These are phyloP conservation scores for Aureobasidium sp. DNA, from an alignment of 2,329 filamentous ascomycete species.

Conservation along the genomic window DNA sequence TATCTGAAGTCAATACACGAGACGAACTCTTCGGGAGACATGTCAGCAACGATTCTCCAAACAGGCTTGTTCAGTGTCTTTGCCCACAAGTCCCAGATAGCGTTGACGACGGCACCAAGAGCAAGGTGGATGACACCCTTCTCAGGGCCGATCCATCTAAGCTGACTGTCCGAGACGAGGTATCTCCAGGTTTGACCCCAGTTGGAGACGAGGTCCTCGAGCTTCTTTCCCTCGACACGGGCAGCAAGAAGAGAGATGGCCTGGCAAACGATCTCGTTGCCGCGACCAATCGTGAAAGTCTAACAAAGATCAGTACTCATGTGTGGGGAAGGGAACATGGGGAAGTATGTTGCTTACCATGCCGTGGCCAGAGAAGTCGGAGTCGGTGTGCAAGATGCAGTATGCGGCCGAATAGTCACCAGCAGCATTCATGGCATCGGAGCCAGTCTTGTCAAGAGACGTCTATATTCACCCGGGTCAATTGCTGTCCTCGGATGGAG, in stretches of 20 bases:
- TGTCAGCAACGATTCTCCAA: slow-evolving; percentile 83
- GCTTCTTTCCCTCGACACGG: slow-evolving; percentile 64
- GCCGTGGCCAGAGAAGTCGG: slow-evolving; percentile 61
- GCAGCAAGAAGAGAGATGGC: slow-evolving; percentile 73
- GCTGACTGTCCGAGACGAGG: slow-evolving; percentile 82
- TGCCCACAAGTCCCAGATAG: slow-evolving; percentile 92
- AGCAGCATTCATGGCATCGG: slow-evolving; percentile 92
- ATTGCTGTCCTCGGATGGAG: neutral
- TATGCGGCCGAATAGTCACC: slow-evolving; percentile 93
- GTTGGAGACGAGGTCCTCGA: slow-evolving; percentile 67
- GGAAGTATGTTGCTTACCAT: slow-evolving; percentile 47
- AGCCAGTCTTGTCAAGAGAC: slow-evolving; percentile 93
- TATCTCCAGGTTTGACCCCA: slow-evolving; percentile 88
- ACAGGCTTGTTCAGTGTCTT: slow-evolving; percentile 80
- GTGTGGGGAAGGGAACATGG: neutral
- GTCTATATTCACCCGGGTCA: slow-evolving; percentile 40
- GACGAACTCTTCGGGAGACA: slow-evolving; percentile 81
- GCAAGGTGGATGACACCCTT: slow-evolving; percentile 93
- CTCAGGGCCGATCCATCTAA: slow-evolving; percentile 89
- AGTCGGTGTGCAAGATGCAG: slow-evolving; percentile 80
- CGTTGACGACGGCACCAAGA: slow-evolving; percentile 80
- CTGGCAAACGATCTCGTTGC: slow-evolving; percentile 85
- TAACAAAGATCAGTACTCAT: slow-evolving; percentile 14
- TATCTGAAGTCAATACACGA: slow-evolving; percentile 89
- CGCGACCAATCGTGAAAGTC: slow-evolving; percentile 77